Conservation (phyloP, 805 yeast species). For the Starmera dryadoides region DNA sequence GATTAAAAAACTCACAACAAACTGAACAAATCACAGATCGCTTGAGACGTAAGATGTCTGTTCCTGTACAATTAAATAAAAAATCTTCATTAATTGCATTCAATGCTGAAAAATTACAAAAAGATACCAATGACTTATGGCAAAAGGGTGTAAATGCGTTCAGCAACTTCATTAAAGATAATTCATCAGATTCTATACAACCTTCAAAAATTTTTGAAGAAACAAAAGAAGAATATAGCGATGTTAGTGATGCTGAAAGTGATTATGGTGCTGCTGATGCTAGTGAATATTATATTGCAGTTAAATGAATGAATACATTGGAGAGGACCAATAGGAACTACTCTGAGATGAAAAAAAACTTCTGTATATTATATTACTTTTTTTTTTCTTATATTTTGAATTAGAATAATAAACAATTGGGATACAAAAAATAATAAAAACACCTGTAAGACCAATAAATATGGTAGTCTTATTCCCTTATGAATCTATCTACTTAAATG, state of each 20-base stretch:
- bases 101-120: background rate
- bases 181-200: constrained; percentile 2
- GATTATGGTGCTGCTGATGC: constrained; percentile 20
- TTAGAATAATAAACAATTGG: too few species aligned
- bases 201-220: constrained; percentile 5
- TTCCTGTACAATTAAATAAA: background rate
- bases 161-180: constrained; percentile 8
- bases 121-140: background rate
- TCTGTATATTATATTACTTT: background rate
- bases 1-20: background rate
- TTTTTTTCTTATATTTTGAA: background rate
- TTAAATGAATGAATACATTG: constrained; percentile 9
- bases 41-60: background rate
- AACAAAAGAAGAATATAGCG: constrained; percentile 20
- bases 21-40: background rate
- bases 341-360: background rate
- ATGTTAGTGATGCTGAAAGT: constrained; percentile 14
- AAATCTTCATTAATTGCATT: background rate
- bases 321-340: background rate
- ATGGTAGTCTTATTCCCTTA: too few species aligned
- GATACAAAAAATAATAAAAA: too few species aligned
- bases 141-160: constrained; percentile 3
- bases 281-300: constrained; percentile 18
- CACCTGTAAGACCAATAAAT: too few species aligned
- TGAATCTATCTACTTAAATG: constrained; percentile 33